Evolutionary conservation across 1,284 basidiomycete species (phyloP).

Genomic region (Rhodotorula mucilaginosa): DNA sequence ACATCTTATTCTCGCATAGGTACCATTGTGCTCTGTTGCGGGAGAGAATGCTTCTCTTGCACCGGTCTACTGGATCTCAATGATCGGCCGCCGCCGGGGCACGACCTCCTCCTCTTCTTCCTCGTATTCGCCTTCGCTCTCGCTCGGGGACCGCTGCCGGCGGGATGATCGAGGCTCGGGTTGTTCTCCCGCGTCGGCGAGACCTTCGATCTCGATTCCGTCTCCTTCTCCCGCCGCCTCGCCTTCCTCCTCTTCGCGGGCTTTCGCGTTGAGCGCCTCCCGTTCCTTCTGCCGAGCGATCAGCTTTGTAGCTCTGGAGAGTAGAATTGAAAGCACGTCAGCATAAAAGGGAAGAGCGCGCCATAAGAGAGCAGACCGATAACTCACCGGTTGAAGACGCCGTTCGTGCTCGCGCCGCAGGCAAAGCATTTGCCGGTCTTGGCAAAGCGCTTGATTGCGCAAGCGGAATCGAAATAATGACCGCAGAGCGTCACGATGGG

Average conservation of each 20-base stretch:
- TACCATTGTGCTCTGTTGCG: background rate
- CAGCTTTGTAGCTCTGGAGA: constrained; percentile 40
- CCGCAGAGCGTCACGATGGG: constrained; percentile 94
- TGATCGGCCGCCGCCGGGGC: constrained; percentile 26
- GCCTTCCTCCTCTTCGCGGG: constrained; percentile 29
- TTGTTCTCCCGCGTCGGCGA: constrained; percentile 19
- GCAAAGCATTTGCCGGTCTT: constrained; percentile 95
- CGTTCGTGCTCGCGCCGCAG: constrained; percentile 86
- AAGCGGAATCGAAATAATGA: constrained; percentile 86
- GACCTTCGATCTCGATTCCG: constrained; percentile 44
- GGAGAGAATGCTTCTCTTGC: no score
- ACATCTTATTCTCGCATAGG: background rate
- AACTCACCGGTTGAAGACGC: constrained; percentile 85
- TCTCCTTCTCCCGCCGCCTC: constrained; percentile 22
- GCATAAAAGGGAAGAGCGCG: constrained; percentile 46
- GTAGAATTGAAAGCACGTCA: background rate
- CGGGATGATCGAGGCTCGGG: background rate
- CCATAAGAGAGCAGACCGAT: constrained; percentile 7
- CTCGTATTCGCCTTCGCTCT: constrained; percentile 12
- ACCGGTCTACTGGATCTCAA: constrained; percentile 25
- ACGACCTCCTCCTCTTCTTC: constrained; percentile 26
- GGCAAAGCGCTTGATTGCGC: constrained; percentile 63
- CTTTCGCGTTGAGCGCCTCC: constrained; percentile 31
- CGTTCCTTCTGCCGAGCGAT: constrained; percentile 39
- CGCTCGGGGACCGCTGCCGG: constrained; percentile 5